Conservation (phyloP, 139 green algal genomes). For the Auxenochlorella pyrenoidosa region DNA sequence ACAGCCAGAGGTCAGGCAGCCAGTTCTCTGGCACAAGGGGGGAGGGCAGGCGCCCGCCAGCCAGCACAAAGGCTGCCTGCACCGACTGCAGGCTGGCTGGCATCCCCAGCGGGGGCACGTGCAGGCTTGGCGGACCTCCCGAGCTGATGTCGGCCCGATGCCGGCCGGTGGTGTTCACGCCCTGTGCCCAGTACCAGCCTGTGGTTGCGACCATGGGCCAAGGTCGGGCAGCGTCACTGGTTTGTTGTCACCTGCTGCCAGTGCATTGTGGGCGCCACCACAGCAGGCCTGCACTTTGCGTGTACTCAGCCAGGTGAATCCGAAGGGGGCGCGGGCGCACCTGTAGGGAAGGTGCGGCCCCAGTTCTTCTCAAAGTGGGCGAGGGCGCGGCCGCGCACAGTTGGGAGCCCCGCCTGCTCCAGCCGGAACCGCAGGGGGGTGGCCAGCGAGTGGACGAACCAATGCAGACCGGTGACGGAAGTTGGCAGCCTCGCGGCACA, state of each 20-base stretch:
- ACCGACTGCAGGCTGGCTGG: not conserved
- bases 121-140: not conserved
- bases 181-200: slow-evolving; percentile 40
- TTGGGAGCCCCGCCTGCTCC: not conserved
- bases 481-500: not conserved
- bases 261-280: no score
- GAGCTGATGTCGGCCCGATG: not conserved
- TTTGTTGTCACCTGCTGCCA: no score
- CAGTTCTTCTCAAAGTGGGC: slow-evolving; percentile 45
- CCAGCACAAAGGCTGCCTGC: slow-evolving; percentile 29
- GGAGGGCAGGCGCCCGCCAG: slow-evolving; percentile 19
- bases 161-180: not conserved
- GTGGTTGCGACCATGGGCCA: no score
- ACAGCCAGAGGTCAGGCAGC: slow-evolving; percentile 35
- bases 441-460: slow-evolving; percentile 37
- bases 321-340: no score
- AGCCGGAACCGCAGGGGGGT: slow-evolving; percentile 34
- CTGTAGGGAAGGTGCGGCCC: slow-evolving; percentile 25
- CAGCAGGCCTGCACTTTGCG: no score
- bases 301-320: no score
- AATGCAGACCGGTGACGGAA: slow-evolving; percentile 31
- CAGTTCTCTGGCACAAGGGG: slow-evolving; percentile 22
- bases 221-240: no score
- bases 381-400: not conserved
- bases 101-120: not conserved